A percentile compares a stretch with the other conserved stretches of the same genome.
Evolutionary conservation across 1,139 yeast genomes (phyloP).

Genomic region (Taphrina populina): DNA sequence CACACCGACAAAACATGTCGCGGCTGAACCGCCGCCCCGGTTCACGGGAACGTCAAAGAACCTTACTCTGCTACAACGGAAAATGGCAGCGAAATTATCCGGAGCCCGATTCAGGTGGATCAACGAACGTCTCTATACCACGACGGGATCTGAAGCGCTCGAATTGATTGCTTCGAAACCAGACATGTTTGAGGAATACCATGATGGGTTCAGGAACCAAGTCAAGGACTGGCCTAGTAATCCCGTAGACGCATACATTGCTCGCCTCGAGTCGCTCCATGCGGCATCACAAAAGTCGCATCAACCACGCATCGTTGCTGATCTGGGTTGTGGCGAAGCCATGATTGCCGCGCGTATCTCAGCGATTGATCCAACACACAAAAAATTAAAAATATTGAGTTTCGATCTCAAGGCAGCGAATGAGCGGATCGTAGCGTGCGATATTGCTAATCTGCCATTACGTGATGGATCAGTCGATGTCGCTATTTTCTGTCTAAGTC

Average conservation of each 20-base stretch:
- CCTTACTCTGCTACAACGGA: constrained; percentile 86
- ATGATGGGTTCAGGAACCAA: constrained; percentile 89
- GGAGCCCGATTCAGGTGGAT: constrained; percentile 98
- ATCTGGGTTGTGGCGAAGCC: constrained; percentile 99
- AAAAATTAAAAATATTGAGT: constrained; percentile 66
- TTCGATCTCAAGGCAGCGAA: constrained; percentile 87
- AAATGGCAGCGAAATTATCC: constrained; percentile 89
- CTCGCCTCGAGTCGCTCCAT: constrained; percentile 59
- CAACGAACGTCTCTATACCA: constrained; percentile 89
- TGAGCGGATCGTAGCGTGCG: constrained; percentile 90
- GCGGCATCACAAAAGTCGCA: constrained; percentile 50
- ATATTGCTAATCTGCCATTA: constrained; percentile 84
- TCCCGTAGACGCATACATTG: constrained; percentile 85
- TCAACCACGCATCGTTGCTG: constrained; percentile 57
- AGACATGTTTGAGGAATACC: constrained; percentile 85
- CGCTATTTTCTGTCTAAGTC: constrained; percentile 85
- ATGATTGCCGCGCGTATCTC: constrained; percentile 52
- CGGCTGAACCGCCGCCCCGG: constrained; percentile 28
- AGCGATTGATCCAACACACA: constrained; percentile 45
- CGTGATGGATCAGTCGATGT: constrained; percentile 73
- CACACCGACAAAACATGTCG: constrained; percentile 22
- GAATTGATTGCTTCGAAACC: constrained; percentile 77
- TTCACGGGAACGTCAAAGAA: constrained; percentile 45
- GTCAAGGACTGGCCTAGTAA: constrained; percentile 98
- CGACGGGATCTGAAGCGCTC: constrained; percentile 72